Evolutionary conservation across 495 filamentous ascomycete genomes (phyloP), one percentile per base, ranked within the genome.

Genomic region (Trichoderma reesei): DNA sequence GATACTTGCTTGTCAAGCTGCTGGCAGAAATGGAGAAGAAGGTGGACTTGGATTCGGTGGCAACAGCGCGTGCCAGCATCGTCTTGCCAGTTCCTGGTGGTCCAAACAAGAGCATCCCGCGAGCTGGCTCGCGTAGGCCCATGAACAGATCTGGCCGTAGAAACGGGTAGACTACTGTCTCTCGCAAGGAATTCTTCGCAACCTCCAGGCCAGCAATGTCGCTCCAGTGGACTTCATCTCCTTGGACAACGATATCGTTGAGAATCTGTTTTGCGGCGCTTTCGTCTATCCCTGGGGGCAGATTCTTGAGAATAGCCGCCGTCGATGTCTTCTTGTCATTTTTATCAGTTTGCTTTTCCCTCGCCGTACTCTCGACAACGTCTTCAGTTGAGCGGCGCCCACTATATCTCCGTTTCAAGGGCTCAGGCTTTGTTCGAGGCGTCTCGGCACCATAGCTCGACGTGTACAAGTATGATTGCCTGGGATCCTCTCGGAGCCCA

Each of bases 11-110:
- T 4, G 94, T 98, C 51, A 99, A 78, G 65, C 89, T 95, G 67
- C 90, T 96, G 10, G 94, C 90, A 2, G 90, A 95, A 42, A 99
- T 96, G 38, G 92, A 93, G 75, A 99, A 99, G 76, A 99, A 99
- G 0, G 95, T 97, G 5, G 91, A 96, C 70, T 87, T 86, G 36
- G 90, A 94, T 73, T 98, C 95, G 0, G 95, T 98, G 2, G 94
- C 94, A 4, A 98, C 94, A 26, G 93, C 93, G 62, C 94, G 82
- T 2, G 94, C 94, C 8, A 99, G 82, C 94, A 99, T 99, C 1
- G 94, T 99, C 74, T 99, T 98, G 48, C 94, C 94, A 0, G 94
- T 99, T 10, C 94, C 94, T 0, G 94, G 94, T 13, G 94, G 94
- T 1, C 94, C 94, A 70, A 99, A 99, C 4, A 99, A 83, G 2